Evolutionary conservation across 139 green algal genomes (phyloP).

Genomic region (Yamagishiella unicocca): DNA sequence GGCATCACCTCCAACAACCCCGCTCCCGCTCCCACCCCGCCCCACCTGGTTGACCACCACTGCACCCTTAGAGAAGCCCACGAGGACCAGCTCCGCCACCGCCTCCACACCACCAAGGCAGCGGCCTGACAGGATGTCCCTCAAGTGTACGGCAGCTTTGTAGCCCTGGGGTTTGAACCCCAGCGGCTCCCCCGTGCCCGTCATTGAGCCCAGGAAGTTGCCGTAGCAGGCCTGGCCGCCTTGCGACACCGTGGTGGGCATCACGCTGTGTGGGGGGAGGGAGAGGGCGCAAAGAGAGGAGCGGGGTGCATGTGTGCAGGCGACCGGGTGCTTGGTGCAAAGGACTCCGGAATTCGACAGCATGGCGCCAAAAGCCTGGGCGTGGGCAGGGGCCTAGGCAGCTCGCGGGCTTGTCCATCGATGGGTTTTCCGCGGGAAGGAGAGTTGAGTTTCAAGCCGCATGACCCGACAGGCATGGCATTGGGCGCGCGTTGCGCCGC

Average conservation of each 20-base stretch:
- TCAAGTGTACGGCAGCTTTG: background rate
- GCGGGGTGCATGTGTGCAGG: no score
- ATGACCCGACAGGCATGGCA: no score
- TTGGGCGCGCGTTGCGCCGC: no score
- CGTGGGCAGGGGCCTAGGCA: no score
- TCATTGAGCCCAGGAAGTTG: slow-evolving; percentile 37
- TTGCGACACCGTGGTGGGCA: background rate
- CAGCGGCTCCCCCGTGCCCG: slow-evolving; percentile 18
- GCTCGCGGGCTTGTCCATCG: no score
- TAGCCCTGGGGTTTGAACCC: slow-evolving; percentile 34
- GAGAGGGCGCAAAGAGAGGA: no score
- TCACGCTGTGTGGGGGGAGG: background rate
- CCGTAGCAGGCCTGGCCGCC: slow-evolving; percentile 28
- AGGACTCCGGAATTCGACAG: no score
- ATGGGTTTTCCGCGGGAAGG: background rate
- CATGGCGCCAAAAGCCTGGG: no score
- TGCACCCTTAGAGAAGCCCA: slow-evolving; percentile 44
- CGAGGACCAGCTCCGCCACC: background rate
- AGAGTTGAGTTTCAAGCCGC: no score
- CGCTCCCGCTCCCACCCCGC: background rate
- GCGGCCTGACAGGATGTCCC: background rate
- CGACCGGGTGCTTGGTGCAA: no score
- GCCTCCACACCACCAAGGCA: background rate
- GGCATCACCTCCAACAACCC: no score
- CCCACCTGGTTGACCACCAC: slow-evolving; percentile 52